Base-by-base conservation (phyloP, 2,329 filamentous ascomycete genomes). In the Exophiala oligosperma region DNA sequence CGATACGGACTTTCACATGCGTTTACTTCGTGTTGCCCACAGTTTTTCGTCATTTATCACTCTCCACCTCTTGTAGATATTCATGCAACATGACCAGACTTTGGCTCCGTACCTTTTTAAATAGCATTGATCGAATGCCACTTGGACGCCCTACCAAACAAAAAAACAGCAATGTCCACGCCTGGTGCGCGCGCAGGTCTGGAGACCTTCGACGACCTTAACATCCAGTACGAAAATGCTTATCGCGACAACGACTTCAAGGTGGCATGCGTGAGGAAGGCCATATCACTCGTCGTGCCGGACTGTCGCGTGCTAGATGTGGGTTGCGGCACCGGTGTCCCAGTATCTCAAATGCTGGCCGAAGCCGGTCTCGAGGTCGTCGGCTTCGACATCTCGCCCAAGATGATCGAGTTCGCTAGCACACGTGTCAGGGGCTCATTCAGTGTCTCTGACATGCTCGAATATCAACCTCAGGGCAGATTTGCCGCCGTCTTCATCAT, bases 251-350 rank as follows among this genome's bases (percentile, higher is more conserved):
- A 70, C 52, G 56, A 57, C 8, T 68, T 64, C 66, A 69, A 70
- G 57, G 64, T 59, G 35, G 46, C 57, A 1, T 67, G 66, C 46
- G 54, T 67, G 32, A 56, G 58, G 24, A 55, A 54, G 28, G 62
- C 63, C 11, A 64, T 67, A 9, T 54, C 56, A 4, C 40, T 64
- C 11, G 44, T 67, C 14, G 47, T 43, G 12, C 24, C 57, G 6
- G 51, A 50, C 23, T 63, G 59, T 4, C 32, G 58, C 37, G 62
- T 69, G 32, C 63, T 72, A 9, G 68, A 72, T 41, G 63, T 72
- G 2, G 71, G 71, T 26, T 72, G 70, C 59, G 71, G 70, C 9
- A 72, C 70, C 7, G 71, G 70, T n/a, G 54, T 64, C 9, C 69
- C 70, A 4, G 67, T 70, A 21, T 61, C 69, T 3, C 40, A 64